Conservation (phyloP, 805 yeast species). For the Candida manassasensis region DNA sequence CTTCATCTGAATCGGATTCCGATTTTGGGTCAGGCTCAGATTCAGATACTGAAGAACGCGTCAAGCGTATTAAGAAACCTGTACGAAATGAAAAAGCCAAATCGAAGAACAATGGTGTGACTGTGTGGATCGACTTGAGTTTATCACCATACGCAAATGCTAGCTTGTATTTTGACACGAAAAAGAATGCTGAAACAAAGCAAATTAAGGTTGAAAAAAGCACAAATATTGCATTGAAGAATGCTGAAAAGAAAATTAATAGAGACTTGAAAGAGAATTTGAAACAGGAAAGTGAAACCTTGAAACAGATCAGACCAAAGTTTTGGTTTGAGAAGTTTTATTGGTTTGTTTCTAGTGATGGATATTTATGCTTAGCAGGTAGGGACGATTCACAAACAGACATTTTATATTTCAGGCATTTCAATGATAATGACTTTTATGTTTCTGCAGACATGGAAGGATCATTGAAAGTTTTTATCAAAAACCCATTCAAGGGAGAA, state of each 20-base stretch:
- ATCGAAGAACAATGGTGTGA: slow-evolving; percentile 13
- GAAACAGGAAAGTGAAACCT: slow-evolving; percentile 45
- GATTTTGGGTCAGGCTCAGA: slow-evolving; percentile 31
- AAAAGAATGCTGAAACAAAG: slow-evolving; percentile 70
- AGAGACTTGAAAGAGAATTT: slow-evolving; percentile 64
- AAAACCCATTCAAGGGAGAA: slow-evolving; percentile 69
- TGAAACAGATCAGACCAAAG: slow-evolving; percentile 63
- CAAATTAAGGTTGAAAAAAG: slow-evolving; percentile 76
- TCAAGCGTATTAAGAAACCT: slow-evolving; percentile 4
- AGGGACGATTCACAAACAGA: slow-evolving; percentile 78
- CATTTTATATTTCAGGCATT: slow-evolving; percentile 71
- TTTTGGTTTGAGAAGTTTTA: slow-evolving; percentile 91
- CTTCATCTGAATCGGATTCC: slow-evolving; percentile 9
- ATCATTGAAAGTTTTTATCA: slow-evolving; percentile 70
- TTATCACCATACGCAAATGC: slow-evolving; percentile 88
- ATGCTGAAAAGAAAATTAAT: slow-evolving; percentile 73
- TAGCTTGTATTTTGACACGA: slow-evolving; percentile 69
- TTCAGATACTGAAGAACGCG: slow-evolving; percentile 21
- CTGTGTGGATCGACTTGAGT: slow-evolving; percentile 61
- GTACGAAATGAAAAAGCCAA: slow-evolving; percentile 9
- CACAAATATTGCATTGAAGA: slow-evolving; percentile 71
- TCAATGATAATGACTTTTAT: slow-evolving; percentile 65
- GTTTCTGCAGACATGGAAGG: slow-evolving; percentile 74
- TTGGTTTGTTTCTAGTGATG: slow-evolving; percentile 93
- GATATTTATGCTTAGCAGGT: slow-evolving; percentile 82